phyloP scores from a whole-genome alignment of 192 early-diverging fungal genomes.

The Kickxella alabastrina region DNA sequence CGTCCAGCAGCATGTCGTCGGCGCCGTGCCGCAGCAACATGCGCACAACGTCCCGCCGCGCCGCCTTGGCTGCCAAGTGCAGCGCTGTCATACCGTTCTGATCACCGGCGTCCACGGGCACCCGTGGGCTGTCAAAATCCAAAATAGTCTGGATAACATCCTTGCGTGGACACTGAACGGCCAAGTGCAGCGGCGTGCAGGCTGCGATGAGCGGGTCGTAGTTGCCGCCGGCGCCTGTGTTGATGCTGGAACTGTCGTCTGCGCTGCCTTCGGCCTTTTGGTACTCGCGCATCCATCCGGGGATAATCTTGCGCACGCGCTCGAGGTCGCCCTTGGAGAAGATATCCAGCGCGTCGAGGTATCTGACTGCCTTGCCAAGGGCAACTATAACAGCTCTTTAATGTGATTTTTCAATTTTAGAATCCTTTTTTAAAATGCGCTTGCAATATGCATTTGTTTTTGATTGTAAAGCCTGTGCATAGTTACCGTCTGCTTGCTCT shows the following conservation, averaged over 20 bases:
- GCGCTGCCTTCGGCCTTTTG: constrained; percentile 2
- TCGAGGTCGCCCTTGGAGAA: constrained; percentile 38
- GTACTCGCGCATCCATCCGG: constrained; percentile 42
- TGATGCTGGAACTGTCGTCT: constrained; percentile 1
- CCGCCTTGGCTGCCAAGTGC: constrained; percentile 67
- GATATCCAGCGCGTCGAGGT: constrained; percentile 49
- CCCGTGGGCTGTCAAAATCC: constrained; percentile 36
- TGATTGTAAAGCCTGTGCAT: too few species aligned
- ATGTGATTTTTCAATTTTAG: too few species aligned
- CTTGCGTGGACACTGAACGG: constrained; percentile 62
- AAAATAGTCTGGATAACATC: constrained; percentile 55
- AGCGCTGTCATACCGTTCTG: constrained; percentile 67
- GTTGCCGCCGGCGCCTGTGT: background rate
- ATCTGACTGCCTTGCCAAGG: constrained; percentile 8
- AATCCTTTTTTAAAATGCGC: too few species aligned
- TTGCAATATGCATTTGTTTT: too few species aligned
- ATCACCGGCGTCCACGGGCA: constrained; percentile 56
- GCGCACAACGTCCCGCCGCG: constrained; percentile 63
- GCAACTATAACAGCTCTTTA: constrained; percentile 2
- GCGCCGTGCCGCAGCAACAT: constrained; percentile 63
- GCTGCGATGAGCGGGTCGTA: constrained; percentile 24
- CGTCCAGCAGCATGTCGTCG: constrained; percentile 63
- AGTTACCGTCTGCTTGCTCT: too few species aligned
- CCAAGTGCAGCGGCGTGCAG: constrained; percentile 55
- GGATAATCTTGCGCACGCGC: constrained; percentile 26